These are phyloP conservation scores for Talaromyces adpressus DNA, from an alignment of 495 filamentous ascomycete genomes.

Conservation along the genomic window DNA sequence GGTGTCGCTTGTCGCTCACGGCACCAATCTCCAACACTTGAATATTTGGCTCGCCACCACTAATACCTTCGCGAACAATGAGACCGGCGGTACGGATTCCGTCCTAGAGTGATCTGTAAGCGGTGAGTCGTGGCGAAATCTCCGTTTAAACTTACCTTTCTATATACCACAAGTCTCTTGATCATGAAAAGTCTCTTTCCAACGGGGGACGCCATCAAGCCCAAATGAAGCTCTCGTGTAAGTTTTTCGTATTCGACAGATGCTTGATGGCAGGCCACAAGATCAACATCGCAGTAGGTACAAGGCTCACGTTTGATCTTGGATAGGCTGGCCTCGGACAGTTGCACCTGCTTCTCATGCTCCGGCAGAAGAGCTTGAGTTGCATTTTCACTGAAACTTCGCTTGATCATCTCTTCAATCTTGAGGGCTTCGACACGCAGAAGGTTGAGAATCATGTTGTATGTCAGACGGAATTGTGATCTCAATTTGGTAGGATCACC, in stretches of 20 bases:
- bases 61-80: constrained; percentile 65
- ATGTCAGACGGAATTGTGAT: constrained; percentile 94
- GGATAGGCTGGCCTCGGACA: constrained; percentile 85
- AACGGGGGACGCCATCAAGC: constrained; percentile 62
- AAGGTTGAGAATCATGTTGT: constrained; percentile 98
- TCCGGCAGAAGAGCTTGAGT: constrained; percentile 92
- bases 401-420: constrained; percentile 99
- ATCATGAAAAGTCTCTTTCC: constrained; percentile 71
- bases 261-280: constrained; percentile 72
- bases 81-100: constrained; percentile 74
- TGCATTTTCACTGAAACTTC: constrained; percentile 98
- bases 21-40: constrained; percentile 71
- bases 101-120: constrained; percentile 45
- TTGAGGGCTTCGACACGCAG: constrained; percentile 93
- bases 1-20: constrained; percentile 54
- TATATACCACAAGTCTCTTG: constrained; percentile 68
- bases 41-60: constrained; percentile 53
- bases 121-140: neutral
- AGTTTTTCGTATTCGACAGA: constrained; percentile 69
- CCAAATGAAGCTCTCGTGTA: constrained; percentile 67
- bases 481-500: constrained; percentile 91
- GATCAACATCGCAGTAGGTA: constrained; percentile 69
- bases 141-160: constrained; percentile 36
- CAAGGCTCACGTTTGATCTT: constrained; percentile 86
- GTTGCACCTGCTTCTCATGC: constrained; percentile 85